A percentile compares a stretch with the other conserved stretches of the same genome.
Evolutionary conservation across 768 basidiomycete genomes (phyloP).

Genomic region (Xerocomellus intermedius): DNA sequence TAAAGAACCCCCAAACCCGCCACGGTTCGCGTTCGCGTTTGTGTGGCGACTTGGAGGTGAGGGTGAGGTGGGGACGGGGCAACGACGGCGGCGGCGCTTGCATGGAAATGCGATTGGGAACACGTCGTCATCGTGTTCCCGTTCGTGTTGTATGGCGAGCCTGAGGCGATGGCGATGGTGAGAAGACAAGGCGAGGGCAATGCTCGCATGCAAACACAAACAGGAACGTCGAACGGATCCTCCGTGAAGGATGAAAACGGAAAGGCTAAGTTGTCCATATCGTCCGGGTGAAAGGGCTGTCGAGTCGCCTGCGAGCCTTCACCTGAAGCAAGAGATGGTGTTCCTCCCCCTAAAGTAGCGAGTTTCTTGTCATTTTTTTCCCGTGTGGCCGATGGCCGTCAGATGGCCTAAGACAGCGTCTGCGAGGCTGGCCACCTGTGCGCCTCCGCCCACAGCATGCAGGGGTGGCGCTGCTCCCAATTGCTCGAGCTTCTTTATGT

Average conservation of each 20-base stretch:
- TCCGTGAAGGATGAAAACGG: background rate
- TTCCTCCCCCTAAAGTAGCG: background rate
- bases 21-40: no score
- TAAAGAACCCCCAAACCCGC: no score
- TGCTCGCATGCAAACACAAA: no score
- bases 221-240: background rate
- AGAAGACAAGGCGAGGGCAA: no score
- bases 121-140: no score
- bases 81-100: no score
- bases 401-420: background rate
- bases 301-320: background rate
- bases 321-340: background rate
- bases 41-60: no score
- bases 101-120: no score
- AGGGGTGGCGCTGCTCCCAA: background rate
- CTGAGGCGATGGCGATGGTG: no score
- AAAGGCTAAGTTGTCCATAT: background rate
- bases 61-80: no score
- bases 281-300: background rate
- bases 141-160: no score
- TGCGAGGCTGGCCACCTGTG: background rate
- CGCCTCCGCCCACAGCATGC: background rate
- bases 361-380: background rate
- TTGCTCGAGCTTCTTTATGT: background rate
- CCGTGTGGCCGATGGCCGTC: background rate